Percentiles rank a stretch among this genome's conserved stretches.
Evolutionary conservation across 1,284 basidiomycete genomes (phyloP).

Genomic region (Marasmius tenuissimus): DNA sequence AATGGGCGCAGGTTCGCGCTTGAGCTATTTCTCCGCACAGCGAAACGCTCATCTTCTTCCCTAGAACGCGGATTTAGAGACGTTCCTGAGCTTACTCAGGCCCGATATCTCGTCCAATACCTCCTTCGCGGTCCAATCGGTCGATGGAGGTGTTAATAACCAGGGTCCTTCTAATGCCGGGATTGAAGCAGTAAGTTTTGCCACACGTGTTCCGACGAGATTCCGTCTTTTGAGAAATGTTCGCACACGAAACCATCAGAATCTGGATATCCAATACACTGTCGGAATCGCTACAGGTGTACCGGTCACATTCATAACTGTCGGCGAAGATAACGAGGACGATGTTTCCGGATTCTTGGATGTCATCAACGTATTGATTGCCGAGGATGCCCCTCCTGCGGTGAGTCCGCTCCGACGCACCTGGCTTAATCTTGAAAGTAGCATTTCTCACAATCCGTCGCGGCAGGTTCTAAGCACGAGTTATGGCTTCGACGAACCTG

Average conservation of each 20-base stretch:
- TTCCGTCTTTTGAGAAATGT: background rate
- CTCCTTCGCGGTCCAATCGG: conserved; percentile 20
- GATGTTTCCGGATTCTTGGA: conserved; percentile 22
- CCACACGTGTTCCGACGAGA: background rate
- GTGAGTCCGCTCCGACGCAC: conserved; percentile 17
- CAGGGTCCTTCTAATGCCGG: conserved; percentile 22
- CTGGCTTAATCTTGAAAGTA: background rate
- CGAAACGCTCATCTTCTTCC: background rate
- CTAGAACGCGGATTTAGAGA: conserved; percentile 13
- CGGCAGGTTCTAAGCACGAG: conserved; percentile 23
- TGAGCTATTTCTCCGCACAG: background rate
- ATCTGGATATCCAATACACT: conserved; percentile 39
- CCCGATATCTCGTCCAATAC: conserved; percentile 19
- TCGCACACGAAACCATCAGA: conserved; percentile 13
- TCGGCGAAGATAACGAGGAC: conserved; percentile 24
- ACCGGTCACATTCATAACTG: conserved; percentile 25
- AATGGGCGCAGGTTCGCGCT: conserved; percentile 19
- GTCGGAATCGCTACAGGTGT: conserved; percentile 28
- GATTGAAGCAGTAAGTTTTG: conserved; percentile 24
- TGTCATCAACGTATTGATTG: conserved; percentile 15
- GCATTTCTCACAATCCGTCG: conserved; percentile 2
- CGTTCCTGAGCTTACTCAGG: conserved; percentile 19
- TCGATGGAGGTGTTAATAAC: conserved; percentile 27
- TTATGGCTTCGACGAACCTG: conserved; percentile 27
- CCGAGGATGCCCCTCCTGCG: conserved; percentile 10